Percentiles rank a stretch among this genome's conserved stretches.
phyloP scores from a whole-genome alignment of 768 basidiomycete genomes.

The Cystofilobasidium bisporidii region DNA sequence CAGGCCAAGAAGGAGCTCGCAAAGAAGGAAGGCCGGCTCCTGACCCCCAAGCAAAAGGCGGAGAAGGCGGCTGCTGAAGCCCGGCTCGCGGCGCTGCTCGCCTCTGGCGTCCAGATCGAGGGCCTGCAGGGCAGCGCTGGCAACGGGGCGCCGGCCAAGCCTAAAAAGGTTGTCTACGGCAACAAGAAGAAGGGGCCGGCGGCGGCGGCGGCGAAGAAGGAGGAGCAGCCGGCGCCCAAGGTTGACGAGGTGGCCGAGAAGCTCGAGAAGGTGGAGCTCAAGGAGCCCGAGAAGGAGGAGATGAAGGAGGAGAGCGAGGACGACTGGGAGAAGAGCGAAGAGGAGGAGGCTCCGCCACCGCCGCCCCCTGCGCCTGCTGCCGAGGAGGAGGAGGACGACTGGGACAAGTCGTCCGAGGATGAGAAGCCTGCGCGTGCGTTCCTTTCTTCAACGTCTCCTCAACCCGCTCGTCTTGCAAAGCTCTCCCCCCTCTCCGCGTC shows the following conservation, averaged over 20 bases:
- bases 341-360: constrained; percentile 17
- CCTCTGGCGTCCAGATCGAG: constrained; percentile 80
- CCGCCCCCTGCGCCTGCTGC: constrained; percentile 4
- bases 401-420: constrained; percentile 55
- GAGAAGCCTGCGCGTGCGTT: constrained; percentile 40
- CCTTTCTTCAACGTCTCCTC: not conserved
- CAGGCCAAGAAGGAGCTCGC: constrained; percentile 80
- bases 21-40: constrained; percentile 83
- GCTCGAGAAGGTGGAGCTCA: constrained; percentile 34
- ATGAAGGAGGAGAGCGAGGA: constrained; percentile 37
- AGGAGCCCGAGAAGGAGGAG: constrained; percentile 29
- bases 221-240: constrained; percentile 28
- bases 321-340: constrained; percentile 40
- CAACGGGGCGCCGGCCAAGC: constrained; percentile 39
- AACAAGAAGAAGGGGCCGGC: constrained; percentile 59
- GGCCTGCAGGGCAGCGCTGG: constrained; percentile 64
- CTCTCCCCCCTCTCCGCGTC: not conserved
- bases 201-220: constrained; percentile 48
- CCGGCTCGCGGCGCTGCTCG: constrained; percentile 77
- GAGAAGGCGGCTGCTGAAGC: constrained; percentile 84
- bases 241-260: constrained; percentile 46
- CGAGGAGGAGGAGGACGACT: constrained; percentile 42
- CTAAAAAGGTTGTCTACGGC: constrained; percentile 73
- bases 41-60: constrained; percentile 97
- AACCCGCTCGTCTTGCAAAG: too few species aligned